Percentiles rank a stretch among this genome's conserved stretches.
Evolutionary conservation across 73 alveolate genomes (phyloP).

Genomic region (Tetrahymena malaccensis): DNA sequence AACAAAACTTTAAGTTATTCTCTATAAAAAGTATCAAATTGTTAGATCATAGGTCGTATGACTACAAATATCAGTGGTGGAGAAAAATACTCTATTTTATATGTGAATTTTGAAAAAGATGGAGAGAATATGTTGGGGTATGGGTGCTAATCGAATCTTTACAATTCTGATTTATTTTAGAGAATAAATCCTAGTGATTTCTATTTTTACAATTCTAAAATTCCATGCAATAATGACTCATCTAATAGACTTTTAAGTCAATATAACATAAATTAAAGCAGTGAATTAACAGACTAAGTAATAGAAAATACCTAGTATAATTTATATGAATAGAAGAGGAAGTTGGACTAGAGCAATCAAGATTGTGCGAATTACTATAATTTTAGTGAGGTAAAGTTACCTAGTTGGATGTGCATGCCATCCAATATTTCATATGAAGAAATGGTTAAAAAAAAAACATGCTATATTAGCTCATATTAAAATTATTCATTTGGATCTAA

Average conservation of each 20-base stretch:
- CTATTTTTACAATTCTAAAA: neutral
- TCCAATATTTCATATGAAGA: neutral
- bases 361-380: neutral
- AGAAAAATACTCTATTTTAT: neutral
- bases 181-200: neutral
- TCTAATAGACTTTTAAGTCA: neutral
- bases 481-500: neutral
- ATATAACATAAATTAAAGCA: neutral
- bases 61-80: neutral
- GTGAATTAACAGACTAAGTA: neutral
- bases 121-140: neutral
- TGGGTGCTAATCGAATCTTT: neutral
- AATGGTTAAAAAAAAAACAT: neutral
- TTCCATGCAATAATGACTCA: neutral
- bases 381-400: neutral
- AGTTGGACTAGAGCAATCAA: neutral
- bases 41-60: neutral
- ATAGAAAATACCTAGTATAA: neutral
- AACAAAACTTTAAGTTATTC: neutral
- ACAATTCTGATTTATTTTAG: neutral
- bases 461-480: neutral
- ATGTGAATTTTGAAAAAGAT: neutral
- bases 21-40: neutral
- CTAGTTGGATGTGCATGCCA: neutral
- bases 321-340: neutral